Conservation (phyloP, 2,329 filamentous ascomycete species). For the Pseudohalonectria lignicola region DNA sequence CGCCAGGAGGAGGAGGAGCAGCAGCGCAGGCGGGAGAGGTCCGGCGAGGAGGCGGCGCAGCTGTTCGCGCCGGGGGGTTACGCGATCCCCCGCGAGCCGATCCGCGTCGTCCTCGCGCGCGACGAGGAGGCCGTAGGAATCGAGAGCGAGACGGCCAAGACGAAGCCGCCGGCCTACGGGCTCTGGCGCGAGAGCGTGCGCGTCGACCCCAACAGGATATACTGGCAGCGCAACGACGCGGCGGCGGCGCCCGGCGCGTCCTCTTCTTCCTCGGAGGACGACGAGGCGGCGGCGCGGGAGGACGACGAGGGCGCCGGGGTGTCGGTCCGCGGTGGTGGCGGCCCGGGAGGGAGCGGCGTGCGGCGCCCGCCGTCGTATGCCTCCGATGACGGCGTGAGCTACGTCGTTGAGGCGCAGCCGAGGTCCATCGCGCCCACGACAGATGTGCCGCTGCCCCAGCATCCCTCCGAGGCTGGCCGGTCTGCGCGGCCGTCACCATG, state of each 20-base stretch:
- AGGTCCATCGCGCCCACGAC: slow-evolving; percentile 40
- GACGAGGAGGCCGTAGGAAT: slow-evolving; percentile 60
- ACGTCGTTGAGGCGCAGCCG: slow-evolving; percentile 57
- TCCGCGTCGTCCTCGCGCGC: slow-evolving; percentile 61
- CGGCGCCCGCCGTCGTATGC: slow-evolving; percentile 62
- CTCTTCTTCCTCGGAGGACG: slow-evolving; percentile 7
- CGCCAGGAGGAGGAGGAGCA: slow-evolving; percentile 19
- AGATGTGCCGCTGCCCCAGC: slow-evolving; percentile 30
- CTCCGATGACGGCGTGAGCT: slow-evolving; percentile 64
- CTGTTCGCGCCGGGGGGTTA: slow-evolving; percentile 52
- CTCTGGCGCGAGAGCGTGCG: slow-evolving; percentile 74
- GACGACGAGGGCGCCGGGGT: slow-evolving; percentile 12
- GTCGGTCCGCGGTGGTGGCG: slow-evolving; percentile 9
- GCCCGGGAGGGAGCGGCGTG: slow-evolving; percentile 6
- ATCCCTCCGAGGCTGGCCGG: slow-evolving; percentile 34
- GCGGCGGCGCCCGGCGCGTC: slow-evolving; percentile 9
- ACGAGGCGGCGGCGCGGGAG: slow-evolving; percentile 10
- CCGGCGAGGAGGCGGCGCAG: slow-evolving; percentile 20
- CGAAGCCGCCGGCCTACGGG: slow-evolving; percentile 74
- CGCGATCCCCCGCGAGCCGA: slow-evolving; percentile 60
- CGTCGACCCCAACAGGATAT: slow-evolving; percentile 70
- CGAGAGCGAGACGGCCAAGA: slow-evolving; percentile 42
- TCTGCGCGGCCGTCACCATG: slow-evolving; percentile 10
- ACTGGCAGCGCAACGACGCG: slow-evolving; percentile 60
- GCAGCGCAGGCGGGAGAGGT: slow-evolving; percentile 9